phyloP scores from a whole-genome alignment of 108 stramenopile species.

The Skeletonema menzelii region DNA sequence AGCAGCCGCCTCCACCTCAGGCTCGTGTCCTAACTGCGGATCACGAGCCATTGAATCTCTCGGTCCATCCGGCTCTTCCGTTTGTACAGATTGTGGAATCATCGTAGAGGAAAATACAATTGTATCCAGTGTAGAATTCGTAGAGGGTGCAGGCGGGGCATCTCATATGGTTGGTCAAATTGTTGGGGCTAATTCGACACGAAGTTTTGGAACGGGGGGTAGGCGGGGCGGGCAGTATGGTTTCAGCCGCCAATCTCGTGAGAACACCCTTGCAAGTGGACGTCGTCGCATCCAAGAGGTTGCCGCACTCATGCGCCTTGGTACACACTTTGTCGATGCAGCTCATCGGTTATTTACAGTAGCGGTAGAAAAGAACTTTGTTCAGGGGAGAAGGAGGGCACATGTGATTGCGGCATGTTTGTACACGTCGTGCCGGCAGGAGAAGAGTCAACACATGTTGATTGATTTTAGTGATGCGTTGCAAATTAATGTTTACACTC shows the following conservation, averaged over 20 bases:
- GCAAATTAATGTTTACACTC: constrained; percentile 96
- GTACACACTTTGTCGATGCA: constrained; percentile 84
- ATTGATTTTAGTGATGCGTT: constrained; percentile 98
- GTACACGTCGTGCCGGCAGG: constrained; percentile 97
- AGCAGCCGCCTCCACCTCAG: neutral
- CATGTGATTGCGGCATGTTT: constrained; percentile 97
- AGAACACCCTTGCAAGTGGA: constrained; percentile 91
- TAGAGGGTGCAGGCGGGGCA: constrained; percentile 89
- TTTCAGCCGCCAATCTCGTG: constrained; percentile 87
- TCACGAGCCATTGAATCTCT: constrained; percentile 81
- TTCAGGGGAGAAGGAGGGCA: constrained; percentile 86
- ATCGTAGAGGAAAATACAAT: constrained; percentile 95
- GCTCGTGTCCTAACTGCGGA: constrained; percentile 87
- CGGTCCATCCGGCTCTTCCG: constrained; percentile 69
- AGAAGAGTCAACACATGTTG: constrained; percentile 96
- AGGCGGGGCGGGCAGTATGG: constrained; percentile 78
- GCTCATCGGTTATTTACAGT: constrained; percentile 91
- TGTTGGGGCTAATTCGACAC: constrained; percentile 69
- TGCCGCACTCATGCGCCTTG: constrained; percentile 78
- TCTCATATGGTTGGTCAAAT: constrained; percentile 89
- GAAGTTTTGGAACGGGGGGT: constrained; percentile 39
- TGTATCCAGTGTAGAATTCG: constrained; percentile 89
- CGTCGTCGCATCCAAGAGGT: constrained; percentile 84
- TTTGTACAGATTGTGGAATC: constrained; percentile 91
- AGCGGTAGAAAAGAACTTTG: constrained; percentile 96